A percentile compares a stretch with the other conserved stretches of the same genome.
These are phyloP conservation scores for Decorospora gaudefroyi DNA, from an alignment of 2,329 filamentous ascomycete species.

Conservation along the genomic window DNA sequence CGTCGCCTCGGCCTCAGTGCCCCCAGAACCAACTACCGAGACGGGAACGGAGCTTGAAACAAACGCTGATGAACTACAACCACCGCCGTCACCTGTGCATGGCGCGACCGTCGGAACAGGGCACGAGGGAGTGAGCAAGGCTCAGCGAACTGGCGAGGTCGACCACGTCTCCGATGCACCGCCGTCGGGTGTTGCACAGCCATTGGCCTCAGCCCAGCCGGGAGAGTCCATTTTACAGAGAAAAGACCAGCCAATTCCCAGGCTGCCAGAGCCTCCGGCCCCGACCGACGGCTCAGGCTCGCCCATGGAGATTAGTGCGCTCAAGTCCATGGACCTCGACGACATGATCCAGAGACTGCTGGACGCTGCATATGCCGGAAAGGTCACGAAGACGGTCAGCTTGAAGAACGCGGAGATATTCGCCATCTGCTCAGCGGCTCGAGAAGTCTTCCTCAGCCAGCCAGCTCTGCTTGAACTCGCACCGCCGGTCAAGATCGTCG, in stretches of 20 bases:
- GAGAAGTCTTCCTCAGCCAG: constrained; percentile 88
- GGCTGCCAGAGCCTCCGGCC: constrained; percentile 58
- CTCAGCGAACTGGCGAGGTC: constrained; percentile 86
- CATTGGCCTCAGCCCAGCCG: constrained; percentile 66
- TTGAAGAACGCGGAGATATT: constrained; percentile 97
- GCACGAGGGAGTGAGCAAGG: constrained; percentile 76
- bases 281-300: constrained; percentile 58
- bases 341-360: constrained; percentile 95
- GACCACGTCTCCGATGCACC: constrained; percentile 92
- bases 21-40: constrained; percentile 50
- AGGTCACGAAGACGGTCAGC: constrained; percentile 96
- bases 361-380: constrained; percentile 92
- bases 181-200: constrained; percentile 65
- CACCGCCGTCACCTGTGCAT: constrained; percentile 85
- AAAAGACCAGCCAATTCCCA: constrained; percentile 70
- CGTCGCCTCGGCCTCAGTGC: constrained; percentile 39
- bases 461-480: constrained; percentile 90
- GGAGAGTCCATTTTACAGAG: constrained; percentile 90
- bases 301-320: constrained; percentile 80
- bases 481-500: constrained; percentile 96
- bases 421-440: constrained; percentile 85
- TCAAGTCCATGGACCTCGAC: constrained; percentile 92
- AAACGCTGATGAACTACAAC: constrained; percentile 45
- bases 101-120: constrained; percentile 73
- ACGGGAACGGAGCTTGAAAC: constrained; percentile 42